phyloP scores from a whole-genome alignment of 2,329 filamentous ascomycete species.

The Exophiala sideris region DNA sequence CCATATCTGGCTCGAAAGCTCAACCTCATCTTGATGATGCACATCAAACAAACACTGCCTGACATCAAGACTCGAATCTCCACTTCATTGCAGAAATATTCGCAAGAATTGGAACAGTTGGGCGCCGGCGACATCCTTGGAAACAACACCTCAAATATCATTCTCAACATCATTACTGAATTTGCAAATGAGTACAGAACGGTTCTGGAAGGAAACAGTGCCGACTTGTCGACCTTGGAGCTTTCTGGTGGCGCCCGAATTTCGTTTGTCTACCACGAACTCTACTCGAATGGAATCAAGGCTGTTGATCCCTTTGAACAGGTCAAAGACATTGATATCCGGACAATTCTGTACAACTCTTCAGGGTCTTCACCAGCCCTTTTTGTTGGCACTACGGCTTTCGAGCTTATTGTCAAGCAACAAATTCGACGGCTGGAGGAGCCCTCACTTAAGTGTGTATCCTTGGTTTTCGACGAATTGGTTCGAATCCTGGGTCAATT shows the following conservation, averaged over 20 bases:
- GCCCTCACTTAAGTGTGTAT: slow-evolving; percentile 94
- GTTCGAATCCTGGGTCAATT: slow-evolving; percentile 92
- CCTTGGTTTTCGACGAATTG: slow-evolving; percentile 93
- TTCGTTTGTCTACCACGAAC: slow-evolving; percentile 97
- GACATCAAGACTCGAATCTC: slow-evolving; percentile 97
- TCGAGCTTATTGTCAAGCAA: slow-evolving; percentile 97
- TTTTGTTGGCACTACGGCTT: slow-evolving; percentile 96
- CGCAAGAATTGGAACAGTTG: slow-evolving; percentile 72
- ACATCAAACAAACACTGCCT: slow-evolving; percentile 98
- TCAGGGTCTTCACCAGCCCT: slow-evolving; percentile 96
- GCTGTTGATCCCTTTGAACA: slow-evolving; percentile 96
- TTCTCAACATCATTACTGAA: slow-evolving; percentile 98
- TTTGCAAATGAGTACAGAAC: slow-evolving; percentile 98
- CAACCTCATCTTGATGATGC: slow-evolving; percentile 99
- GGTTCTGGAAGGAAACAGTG: slow-evolving; percentile 93
- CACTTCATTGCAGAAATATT: slow-evolving; percentile 91
- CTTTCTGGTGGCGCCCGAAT: slow-evolving; percentile 96
- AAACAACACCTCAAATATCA: slow-evolving; percentile 88
- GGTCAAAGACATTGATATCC: slow-evolving; percentile 96
- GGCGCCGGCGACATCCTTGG: slow-evolving; percentile 86
- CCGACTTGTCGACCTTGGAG: slow-evolving; percentile 89
- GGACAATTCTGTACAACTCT: slow-evolving; percentile 96
- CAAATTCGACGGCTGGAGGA: slow-evolving; percentile 97
- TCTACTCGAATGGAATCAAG: slow-evolving; percentile 97
- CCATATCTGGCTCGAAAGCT: slow-evolving; percentile 95